These are phyloP conservation scores for Carex myosuroides DNA, from an alignment of 176 grass and related monocot species.

Conservation along the genomic window DNA sequence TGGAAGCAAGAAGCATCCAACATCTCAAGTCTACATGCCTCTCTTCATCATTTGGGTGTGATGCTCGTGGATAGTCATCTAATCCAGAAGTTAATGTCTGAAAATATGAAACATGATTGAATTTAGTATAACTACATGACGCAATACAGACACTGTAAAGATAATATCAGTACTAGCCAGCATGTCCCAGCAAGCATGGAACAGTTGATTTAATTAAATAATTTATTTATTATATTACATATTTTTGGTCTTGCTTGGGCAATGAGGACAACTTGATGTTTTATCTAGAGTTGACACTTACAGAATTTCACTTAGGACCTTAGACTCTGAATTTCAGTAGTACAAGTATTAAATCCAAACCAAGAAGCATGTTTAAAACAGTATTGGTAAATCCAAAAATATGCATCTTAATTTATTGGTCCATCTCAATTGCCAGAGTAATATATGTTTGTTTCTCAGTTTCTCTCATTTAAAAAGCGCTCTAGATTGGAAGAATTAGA, in stretches of 20 bases:
- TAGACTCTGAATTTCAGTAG: not conserved
- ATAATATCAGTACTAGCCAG: not conserved
- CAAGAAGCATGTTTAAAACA: not conserved
- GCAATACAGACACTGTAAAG: not conserved
- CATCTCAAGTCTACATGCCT: conserved; percentile 83
- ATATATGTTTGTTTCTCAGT: not conserved
- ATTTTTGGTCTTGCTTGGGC: not conserved
- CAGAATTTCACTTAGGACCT: not conserved
- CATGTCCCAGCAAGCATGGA: not conserved
- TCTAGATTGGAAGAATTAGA: not conserved
- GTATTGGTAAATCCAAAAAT: not conserved
- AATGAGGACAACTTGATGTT: not conserved
- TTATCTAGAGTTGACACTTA: not conserved
- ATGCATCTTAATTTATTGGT: conserved; percentile 15
- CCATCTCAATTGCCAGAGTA: conserved; percentile 5
- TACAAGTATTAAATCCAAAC: not conserved
- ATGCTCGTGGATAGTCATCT: conserved; percentile 94
- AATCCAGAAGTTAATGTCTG: conserved; percentile 94
- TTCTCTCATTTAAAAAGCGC: not conserved
- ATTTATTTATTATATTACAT: not conserved
- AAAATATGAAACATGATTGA: conserved; percentile 19
- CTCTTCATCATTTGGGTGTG: conserved; percentile 89
- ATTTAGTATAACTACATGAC: not conserved
- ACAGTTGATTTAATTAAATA: not conserved
- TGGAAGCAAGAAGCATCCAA: conserved; percentile 95